Base-by-base conservation (phyloP, 129 eudicot genomes). In the Lactuca saligna region DNA sequence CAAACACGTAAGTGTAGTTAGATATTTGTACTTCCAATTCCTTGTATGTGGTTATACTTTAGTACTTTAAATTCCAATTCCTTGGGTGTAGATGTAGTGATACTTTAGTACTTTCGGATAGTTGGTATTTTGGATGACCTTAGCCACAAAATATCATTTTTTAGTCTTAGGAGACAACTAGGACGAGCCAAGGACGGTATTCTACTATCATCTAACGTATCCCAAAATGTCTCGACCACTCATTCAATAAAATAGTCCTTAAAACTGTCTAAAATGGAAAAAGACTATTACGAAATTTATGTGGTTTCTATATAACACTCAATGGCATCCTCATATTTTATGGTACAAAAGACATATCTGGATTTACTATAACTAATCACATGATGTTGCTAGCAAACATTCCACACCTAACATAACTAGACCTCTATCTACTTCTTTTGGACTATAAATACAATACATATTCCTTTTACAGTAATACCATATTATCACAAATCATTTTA, bases 361-460 rank as follows among this genome's bases (percentile, higher is more conserved):
- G 50, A 61, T 60, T 59, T 34, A 9, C 59, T 4, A 61, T 75
- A 67, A 25, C 74, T 67, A 20, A 67, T 48, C 74, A 67, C 74
- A 66, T 75, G 80, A 54, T 32, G 38, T 48, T 66, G 68, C 37
- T 15, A 17, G 53, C 25, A 75, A 42, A 56, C 57, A 32, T 49
- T 31, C 54, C 50, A 35, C 20, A 71, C 16, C 58, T 16, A 56
- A 64, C 42, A 29, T 15, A 42, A 57, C 55, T 42, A 70, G 11
- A 57, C 48, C 57, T 37, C 37, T 20, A 46, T 46, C 51, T 46
- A 12, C 51, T 12, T 46, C 51, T 12, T 46, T 46, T 46, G 51
- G 15, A 53, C 57, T 53, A 53, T 53, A 53, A 53, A 53, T 53
- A 53, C 57, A 53, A 15, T 16, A 7, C 9, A 53, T 25, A 25